Evolutionary conservation across 202 grass and related monocot genomes (phyloP), one percentile per base, ranked within the genome.

Genomic region (Musa balbisiana): DNA sequence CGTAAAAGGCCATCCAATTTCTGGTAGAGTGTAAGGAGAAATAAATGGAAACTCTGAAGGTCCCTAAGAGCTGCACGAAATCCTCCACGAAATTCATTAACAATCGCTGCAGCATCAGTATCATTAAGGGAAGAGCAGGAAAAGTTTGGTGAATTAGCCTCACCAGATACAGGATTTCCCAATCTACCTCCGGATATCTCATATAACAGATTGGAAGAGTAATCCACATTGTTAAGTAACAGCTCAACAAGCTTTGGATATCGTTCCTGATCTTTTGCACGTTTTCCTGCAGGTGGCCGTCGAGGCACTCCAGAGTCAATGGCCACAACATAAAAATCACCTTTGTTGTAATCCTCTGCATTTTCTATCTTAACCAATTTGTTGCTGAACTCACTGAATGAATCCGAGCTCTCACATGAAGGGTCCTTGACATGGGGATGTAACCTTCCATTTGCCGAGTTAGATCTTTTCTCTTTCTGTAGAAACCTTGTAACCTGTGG

Each of bases 201-300:
- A 83, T 83, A 89, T 12, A 98, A 82, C 54, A 98, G 87, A 64
- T 81, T 91, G 0, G 79, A 73, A 8, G 91, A 93, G 67, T 87
- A 93, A 5, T 92, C 91, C 9, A 64, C 84, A 82, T 69, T 89
- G 82, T 89, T 93, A 73, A 98, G 74, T 64, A 98, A 88, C 69
- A 98, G 86, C 29, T 93, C 91, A 9, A 98, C 88, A 69, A 93
- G 78, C 85, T 91, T 98, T 65, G 90, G 88, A 72, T 98, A 98
- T 21, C 83, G 76, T 63, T 92, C 91, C 78, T 91, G 84, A 85
- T 98, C 94, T 84, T 93, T 91, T 50, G 77, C 74, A 74, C 94
- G 91, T 81, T 90, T 89, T 29, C 94, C 88, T 49, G 77, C 84
- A 49, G 94, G 94, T 11, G 90, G 94, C 23, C 94, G 84, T 25